Conservation (phyloP, 805 yeast species). For the Teunomyces funiuensis region DNA sequence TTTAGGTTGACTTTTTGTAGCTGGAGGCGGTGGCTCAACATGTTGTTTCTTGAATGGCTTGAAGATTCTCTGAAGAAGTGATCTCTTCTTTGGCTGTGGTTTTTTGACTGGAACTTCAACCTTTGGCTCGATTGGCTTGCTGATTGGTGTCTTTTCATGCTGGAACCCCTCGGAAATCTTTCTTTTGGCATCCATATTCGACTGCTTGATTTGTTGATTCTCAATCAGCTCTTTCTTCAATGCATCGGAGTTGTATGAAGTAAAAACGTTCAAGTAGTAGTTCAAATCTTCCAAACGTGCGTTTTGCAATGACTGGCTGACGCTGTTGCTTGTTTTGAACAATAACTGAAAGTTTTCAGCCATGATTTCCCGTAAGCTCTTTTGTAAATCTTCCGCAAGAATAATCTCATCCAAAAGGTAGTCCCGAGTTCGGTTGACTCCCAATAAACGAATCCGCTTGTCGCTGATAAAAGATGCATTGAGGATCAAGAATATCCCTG, state of each 20-base stretch:
- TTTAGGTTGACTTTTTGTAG: conserved; percentile 10
- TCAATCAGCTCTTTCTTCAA: background rate
- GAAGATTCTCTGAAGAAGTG: conserved; percentile 10
- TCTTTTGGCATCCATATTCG: background rate
- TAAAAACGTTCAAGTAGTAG: conserved; percentile 12
- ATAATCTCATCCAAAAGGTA: conserved; percentile 23
- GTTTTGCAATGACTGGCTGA: conserved; percentile 21
- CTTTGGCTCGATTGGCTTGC: background rate
- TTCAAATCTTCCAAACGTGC: conserved; percentile 18
- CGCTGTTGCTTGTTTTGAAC: conserved; percentile 21
- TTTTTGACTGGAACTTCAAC: background rate
- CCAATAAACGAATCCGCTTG: conserved; percentile 16
- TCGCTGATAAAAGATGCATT: conserved; percentile 30
- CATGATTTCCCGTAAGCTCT: conserved; percentile 21
- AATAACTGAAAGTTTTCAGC: conserved; percentile 19
- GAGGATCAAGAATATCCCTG: conserved; percentile 46
- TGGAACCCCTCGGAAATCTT: background rate
- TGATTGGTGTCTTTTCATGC: background rate
- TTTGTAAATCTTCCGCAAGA: conserved; percentile 19
- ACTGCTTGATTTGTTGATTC: background rate
- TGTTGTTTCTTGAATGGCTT: conserved; percentile 8
- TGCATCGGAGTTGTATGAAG: conserved; percentile 5
- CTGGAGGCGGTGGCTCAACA: background rate
- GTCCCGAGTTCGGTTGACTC: conserved; percentile 15
- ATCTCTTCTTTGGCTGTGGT: conserved; percentile 8